Percentiles rank a stretch among this genome's conserved stretches.
Conservation (phyloP, 805 yeast species). For the Hanseniaspora taiwanica region DNA sequence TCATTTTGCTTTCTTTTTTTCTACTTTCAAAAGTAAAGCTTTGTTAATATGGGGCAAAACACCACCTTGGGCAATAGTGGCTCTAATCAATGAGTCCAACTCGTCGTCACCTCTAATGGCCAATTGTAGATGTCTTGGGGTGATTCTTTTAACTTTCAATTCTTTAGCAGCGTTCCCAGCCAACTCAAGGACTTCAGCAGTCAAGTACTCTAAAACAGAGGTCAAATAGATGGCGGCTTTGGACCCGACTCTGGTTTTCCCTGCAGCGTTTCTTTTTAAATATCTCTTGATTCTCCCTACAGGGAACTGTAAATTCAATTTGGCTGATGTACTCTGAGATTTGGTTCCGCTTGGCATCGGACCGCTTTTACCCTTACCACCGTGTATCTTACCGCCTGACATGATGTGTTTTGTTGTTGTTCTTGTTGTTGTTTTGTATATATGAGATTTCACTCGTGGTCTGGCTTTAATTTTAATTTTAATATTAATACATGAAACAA, state of each 20-base stretch:
- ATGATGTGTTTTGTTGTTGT: slow-evolving; percentile 25
- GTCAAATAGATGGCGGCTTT: slow-evolving; percentile 93
- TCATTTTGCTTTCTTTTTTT: slow-evolving; percentile 30
- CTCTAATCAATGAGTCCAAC: slow-evolving; percentile 82
- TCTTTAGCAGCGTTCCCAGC: slow-evolving; percentile 99
- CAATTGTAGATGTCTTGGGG: slow-evolving; percentile 92
- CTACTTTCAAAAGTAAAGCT: slow-evolving; percentile 66
- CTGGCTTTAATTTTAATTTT: not conserved
- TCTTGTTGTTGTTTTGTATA: not conserved
- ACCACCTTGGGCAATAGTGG: slow-evolving; percentile 97
- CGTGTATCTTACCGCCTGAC: slow-evolving; percentile 86
- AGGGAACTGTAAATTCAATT: slow-evolving; percentile 93
- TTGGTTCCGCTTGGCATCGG: slow-evolving; percentile 47
- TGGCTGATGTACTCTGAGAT: slow-evolving; percentile 81
- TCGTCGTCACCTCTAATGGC: slow-evolving; percentile 98
- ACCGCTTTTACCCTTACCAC: slow-evolving; percentile 52
- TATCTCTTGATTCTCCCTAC: slow-evolving; percentile 98
- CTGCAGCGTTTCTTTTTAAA: slow-evolving; percentile 80
- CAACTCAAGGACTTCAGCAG: slow-evolving; percentile 93
- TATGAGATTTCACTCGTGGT: not conserved
- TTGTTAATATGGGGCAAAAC: slow-evolving; percentile 89
- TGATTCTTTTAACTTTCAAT: slow-evolving; percentile 87
- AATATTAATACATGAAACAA: too few relatives aligned
- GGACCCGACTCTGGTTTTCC: slow-evolving; percentile 76
- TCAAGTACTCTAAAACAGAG: slow-evolving; percentile 88